Evolutionary conservation across 306 rosid species (phyloP), one percentile per base, ranked within the genome.

Genomic region (Nissolia schottii): DNA sequence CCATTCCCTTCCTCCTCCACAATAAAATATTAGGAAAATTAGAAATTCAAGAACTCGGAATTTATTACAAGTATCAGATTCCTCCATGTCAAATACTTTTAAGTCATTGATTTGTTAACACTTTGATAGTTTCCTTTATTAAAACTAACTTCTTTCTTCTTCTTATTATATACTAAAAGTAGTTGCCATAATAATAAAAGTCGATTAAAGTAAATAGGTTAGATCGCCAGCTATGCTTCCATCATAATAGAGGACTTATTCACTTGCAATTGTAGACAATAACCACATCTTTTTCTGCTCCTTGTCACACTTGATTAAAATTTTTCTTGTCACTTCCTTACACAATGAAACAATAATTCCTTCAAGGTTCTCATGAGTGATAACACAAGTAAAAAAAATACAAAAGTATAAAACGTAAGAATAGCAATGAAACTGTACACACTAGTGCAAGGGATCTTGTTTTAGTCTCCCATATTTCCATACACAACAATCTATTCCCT

Each of bases 401-500:
- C 75, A 61, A 74, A 70, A 67, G 40, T 45, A n/a, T 45, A 4
- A 76, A n/a, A 53, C 27, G 54, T 51, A 43, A 64, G 54, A 68
- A 75, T 24, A 63, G 28, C 76, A 71, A 78, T 78, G 79, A 64
- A 66, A 71, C 87, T 85, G 78, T 85, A 87, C 89, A 87, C 84
- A 77, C 50, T 54, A 66, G 72, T 32, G 77, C 76, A 71, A 68
- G 38, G 74, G 70, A 72, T 76, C 68, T 75, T 73, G n/a, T n/a
- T 59, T 61, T 41, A 71, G n/a, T 67, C n/a, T 67, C 73, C 81
- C 84, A 71, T 74, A 67, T 71, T 65, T 45, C 15, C 77, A 82
- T 62, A 57, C 85, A 76, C 85, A 83, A 81, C 43, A 60, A 62
- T 46, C 82, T 59, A 80, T 55, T 59, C 77, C 76, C 86, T 83